Conservation (phyloP, 1,284 basidiomycete species). For the Naganishia sp. region DNA sequence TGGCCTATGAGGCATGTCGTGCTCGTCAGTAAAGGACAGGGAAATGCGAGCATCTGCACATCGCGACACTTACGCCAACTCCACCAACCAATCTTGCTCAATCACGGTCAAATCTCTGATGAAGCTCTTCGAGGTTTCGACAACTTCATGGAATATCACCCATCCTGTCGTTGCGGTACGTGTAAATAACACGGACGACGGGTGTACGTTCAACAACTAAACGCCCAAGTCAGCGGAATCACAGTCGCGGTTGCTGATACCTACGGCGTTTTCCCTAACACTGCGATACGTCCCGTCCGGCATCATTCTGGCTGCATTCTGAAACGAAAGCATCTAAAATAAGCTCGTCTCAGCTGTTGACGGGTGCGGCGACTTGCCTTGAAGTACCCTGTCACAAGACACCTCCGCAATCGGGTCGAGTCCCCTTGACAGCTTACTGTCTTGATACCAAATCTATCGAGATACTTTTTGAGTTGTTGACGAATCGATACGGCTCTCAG, state of each 20-base stretch:
- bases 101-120: conserved; percentile 61
- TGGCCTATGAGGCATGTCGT: conserved; percentile 11
- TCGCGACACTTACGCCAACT: conserved; percentile 53
- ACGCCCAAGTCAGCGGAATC: not conserved
- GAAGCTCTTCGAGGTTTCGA: conserved; percentile 85
- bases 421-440: conserved; percentile 81
- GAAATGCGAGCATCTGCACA: too few species aligned
- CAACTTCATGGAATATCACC: conserved; percentile 93
- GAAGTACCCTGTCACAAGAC: conserved; percentile 90
- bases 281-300: conserved; percentile 86
- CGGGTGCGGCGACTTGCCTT: conserved; percentile 51
- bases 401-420: conserved; percentile 71
- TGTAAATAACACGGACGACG: conserved; percentile 91
- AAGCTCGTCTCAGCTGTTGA: not conserved
- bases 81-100: conserved; percentile 58
- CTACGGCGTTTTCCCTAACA: conserved; percentile 74
- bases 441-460: conserved; percentile 78
- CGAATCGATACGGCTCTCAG: conserved; percentile 90
- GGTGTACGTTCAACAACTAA: conserved; percentile 84
- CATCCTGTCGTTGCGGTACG: conserved; percentile 84
- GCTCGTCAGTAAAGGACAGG: not conserved
- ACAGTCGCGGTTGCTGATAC: conserved; percentile 37
- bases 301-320: conserved; percentile 82
- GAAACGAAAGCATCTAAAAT: not conserved
- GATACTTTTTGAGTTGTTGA: conserved; percentile 86